These are phyloP conservation scores for Chrysochromulina tobinii DNA, from an alignment of 78 protist species.

Conservation along the genomic window DNA sequence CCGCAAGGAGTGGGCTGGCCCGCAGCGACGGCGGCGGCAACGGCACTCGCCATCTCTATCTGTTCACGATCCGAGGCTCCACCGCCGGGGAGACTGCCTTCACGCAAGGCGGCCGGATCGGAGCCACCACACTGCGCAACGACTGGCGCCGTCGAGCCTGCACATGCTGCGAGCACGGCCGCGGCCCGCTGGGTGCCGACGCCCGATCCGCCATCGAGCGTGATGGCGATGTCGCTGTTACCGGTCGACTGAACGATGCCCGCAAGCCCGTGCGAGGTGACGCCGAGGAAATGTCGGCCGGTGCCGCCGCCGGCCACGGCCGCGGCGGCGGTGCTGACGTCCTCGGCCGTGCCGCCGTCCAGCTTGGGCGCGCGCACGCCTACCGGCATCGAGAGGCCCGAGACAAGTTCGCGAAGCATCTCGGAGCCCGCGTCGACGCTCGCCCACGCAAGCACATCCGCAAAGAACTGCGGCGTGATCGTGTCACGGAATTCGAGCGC, in stretches of 20 bases:
- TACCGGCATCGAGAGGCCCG: conserved; percentile 27
- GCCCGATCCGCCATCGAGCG: neutral
- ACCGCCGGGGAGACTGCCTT: too few relatives aligned
- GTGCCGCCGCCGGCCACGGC: neutral
- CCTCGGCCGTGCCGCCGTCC: neutral
- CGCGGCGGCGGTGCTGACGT: neutral
- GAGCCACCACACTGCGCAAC: neutral
- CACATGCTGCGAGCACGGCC: neutral
- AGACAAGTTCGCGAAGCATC: neutral
- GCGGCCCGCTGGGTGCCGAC: neutral
- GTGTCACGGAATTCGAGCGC: conserved; percentile 33
- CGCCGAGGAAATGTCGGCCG: neutral
- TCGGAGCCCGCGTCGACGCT: neutral
- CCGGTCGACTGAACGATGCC: neutral
- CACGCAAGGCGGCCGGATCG: too few relatives aligned
- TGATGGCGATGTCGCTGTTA: neutral
- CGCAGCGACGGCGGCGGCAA: neutral
- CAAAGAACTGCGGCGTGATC: conserved; percentile 41
- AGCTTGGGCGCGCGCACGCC: neutral
- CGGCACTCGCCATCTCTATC: neutral
- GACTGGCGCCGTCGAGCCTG: neutral
- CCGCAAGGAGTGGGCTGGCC: neutral
- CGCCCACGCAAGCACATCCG: conserved; percentile 25
- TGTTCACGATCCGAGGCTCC: neutral
- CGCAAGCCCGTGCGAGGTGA: neutral